These are phyloP conservation scores for Sporodiniella umbellata DNA, from an alignment of 371 early-diverging fungal species.

Conservation along the genomic window DNA sequence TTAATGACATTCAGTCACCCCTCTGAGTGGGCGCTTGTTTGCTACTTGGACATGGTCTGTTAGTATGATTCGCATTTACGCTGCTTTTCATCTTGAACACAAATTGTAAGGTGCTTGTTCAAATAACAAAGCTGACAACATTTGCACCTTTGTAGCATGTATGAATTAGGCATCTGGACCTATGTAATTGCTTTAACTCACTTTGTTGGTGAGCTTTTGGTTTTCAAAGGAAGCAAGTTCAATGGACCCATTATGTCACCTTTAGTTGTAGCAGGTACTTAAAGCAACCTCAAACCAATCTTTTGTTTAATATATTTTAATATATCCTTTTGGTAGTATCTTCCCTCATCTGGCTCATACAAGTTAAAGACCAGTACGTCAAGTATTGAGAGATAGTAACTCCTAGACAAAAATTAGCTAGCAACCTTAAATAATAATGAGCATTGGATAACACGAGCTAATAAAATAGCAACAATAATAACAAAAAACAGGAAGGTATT, in stretches of 20 bases:
- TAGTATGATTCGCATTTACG: slow-evolving; percentile 72
- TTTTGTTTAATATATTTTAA: no score
- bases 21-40: slow-evolving; percentile 70
- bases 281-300: no score
- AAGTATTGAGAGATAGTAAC: no score
- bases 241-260: slow-evolving; percentile 65
- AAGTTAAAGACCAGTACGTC: slow-evolving; percentile 4
- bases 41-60: slow-evolving; percentile 79
- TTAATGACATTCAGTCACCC: slow-evolving; percentile 50
- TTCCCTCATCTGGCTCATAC: slow-evolving; percentile 2
- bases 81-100: slow-evolving; percentile 72
- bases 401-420: no score
- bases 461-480: no score
- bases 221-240: slow-evolving; percentile 69
- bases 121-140: background rate
- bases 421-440: no score
- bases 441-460: no score
- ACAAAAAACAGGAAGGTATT: no score
- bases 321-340: background rate
- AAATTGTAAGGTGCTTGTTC: slow-evolving; percentile 48
- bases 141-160: slow-evolving; percentile 47
- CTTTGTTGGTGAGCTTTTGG: slow-evolving; percentile 66
- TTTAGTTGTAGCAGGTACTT: slow-evolving; percentile 69
- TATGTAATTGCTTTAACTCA: slow-evolving; percentile 69
- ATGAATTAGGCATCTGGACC: slow-evolving; percentile 68